Percentiles rank a stretch among this genome's conserved stretches.
phyloP scores from a whole-genome alignment of 352 stramenopile species.

The Paralagenidium karlingii region DNA sequence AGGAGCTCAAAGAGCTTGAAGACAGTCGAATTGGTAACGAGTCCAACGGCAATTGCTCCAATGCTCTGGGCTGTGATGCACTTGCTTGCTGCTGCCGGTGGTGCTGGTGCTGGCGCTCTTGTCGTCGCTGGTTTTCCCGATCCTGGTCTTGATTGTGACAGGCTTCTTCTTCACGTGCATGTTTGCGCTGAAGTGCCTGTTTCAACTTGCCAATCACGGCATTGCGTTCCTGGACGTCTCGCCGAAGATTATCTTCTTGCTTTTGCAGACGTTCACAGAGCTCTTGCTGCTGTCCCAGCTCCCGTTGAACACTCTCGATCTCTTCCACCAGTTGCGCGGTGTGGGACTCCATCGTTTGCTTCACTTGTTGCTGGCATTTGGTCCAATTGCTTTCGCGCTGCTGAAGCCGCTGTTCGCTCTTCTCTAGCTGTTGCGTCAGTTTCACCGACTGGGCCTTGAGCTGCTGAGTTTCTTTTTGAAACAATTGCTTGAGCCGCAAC shows the following conservation, averaged over 20 bases:
- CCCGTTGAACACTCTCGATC: slow-evolving; percentile 46
- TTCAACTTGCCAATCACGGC: slow-evolving; percentile 34
- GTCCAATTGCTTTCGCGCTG: slow-evolving; percentile 45
- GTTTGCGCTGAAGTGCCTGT: too few relatives aligned
- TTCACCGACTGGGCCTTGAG: slow-evolving; percentile 19
- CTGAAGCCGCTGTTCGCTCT: slow-evolving; percentile 35
- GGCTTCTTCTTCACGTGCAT: too few relatives aligned
- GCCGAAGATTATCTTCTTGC: slow-evolving; percentile 60
- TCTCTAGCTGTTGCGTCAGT: slow-evolving; percentile 21
- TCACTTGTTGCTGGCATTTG: slow-evolving; percentile 55
- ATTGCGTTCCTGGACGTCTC: slow-evolving; percentile 61
- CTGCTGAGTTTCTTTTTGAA: slow-evolving; percentile 35
- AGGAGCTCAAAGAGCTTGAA: too few relatives aligned
- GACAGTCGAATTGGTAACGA: too few relatives aligned
- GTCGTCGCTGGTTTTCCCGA: too few relatives aligned
- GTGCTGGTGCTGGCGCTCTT: too few relatives aligned
- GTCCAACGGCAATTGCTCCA: too few relatives aligned
- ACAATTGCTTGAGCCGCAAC: slow-evolving; percentile 32
- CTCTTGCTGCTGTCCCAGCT: slow-evolving; percentile 55
- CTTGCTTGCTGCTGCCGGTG: too few relatives aligned
- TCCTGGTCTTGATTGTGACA: too few relatives aligned
- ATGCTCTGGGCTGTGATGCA: too few relatives aligned
- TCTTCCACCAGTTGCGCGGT: slow-evolving; percentile 50
- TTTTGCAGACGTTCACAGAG: slow-evolving; percentile 36
- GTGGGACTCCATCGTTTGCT: slow-evolving; percentile 41